phyloP scores from a whole-genome alignment of 2,329 filamentous ascomycete genomes.

The Cercospora berteroae region DNA sequence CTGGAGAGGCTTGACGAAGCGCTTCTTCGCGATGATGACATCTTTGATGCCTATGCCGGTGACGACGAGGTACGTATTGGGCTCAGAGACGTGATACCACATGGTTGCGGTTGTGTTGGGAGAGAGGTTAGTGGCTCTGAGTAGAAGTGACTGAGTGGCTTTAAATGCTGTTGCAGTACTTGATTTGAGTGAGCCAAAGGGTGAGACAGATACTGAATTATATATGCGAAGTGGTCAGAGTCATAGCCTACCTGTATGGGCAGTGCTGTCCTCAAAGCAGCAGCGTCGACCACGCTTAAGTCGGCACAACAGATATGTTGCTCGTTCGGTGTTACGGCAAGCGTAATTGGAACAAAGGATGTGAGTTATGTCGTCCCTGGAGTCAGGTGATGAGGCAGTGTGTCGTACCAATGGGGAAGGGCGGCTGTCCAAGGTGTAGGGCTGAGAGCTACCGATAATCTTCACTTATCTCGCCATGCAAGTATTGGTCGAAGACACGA shows the following conservation, averaged over 20 bases:
- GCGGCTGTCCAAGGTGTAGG: background rate
- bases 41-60: conserved; percentile 68
- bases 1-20: conserved; percentile 70
- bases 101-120: conserved; percentile 21
- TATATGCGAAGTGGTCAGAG: background rate
- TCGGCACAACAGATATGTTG: background rate
- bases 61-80: conserved; percentile 79
- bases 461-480: background rate
- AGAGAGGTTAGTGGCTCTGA: background rate
- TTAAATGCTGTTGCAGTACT: background rate
- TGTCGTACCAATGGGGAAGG: background rate
- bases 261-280: conserved; percentile 1
- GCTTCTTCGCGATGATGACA: conserved; percentile 75
- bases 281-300: background rate
- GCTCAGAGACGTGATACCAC: conserved; percentile 60
- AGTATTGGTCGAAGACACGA: conserved; percentile 3
- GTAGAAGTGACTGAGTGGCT: background rate
- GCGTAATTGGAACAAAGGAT: background rate
- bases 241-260: conserved; percentile 6
- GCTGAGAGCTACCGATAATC: conserved; percentile 5
- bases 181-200: background rate
- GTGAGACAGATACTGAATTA: background rate
- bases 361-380: background rate
- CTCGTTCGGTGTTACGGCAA: conserved; percentile 7
- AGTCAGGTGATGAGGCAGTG: conserved; percentile 9